Evolutionary conservation across 2,329 filamentous ascomycete species (phyloP).

Genomic region (Coniella vitis): DNA sequence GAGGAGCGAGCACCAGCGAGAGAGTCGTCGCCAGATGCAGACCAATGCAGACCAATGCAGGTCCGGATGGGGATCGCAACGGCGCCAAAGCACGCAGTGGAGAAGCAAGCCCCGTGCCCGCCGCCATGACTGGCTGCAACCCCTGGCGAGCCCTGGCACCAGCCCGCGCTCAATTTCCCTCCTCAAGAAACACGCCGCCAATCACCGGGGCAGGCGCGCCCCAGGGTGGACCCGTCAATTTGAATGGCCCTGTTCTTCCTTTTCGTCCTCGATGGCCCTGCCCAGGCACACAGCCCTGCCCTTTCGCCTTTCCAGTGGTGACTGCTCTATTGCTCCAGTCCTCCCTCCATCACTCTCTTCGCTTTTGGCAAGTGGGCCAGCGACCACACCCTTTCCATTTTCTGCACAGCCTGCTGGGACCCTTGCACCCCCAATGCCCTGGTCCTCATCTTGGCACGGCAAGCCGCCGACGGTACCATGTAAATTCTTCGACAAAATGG

Average conservation of each 20-base stretch:
- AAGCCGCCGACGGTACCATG: too few relatives aligned
- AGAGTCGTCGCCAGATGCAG: background rate
- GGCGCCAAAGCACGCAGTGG: conserved; percentile 14
- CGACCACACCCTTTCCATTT: background rate
- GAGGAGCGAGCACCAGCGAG: conserved; percentile 2
- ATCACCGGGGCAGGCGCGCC: conserved; percentile 6
- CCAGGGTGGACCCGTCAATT: conserved; percentile 18
- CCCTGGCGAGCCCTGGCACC: conserved; percentile 8
- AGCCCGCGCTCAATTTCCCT: conserved; percentile 16
- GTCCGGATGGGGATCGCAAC: conserved; percentile 15
- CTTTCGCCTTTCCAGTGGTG: too few relatives aligned
- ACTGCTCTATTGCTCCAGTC: too few relatives aligned
- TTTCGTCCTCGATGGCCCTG: background rate
- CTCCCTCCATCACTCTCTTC: too few relatives aligned
- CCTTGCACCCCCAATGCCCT: background rate
- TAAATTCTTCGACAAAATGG: too few relatives aligned
- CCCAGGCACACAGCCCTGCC: background rate
- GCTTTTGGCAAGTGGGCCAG: too few relatives aligned
- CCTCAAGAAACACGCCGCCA: conserved; percentile 17
- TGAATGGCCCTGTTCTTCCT: background rate
- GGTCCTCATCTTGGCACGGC: background rate
- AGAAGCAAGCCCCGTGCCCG: conserved; percentile 1
- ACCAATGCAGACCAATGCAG: conserved; percentile 11
- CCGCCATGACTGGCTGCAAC: conserved; percentile 10
- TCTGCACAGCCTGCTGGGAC: background rate